phyloP scores from a whole-genome alignment of 2,329 filamentous ascomycete species.

The Fonsecaea nubica region DNA sequence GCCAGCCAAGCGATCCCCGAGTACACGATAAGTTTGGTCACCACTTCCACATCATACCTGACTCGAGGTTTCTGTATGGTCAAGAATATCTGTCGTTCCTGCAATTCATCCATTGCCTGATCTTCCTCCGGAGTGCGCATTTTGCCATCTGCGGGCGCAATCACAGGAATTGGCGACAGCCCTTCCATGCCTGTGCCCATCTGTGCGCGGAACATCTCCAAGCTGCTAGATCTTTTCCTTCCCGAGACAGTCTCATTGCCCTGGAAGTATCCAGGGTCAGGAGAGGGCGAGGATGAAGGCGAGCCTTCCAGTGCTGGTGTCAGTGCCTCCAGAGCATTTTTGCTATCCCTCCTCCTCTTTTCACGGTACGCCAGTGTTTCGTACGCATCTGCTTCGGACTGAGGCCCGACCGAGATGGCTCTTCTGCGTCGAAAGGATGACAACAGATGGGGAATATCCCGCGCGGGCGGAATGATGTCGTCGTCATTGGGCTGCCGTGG shows the following conservation, averaged over 20 bases:
- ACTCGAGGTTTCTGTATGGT: slow-evolving; percentile 84
- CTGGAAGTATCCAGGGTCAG: slow-evolving; percentile 25
- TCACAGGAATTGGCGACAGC: slow-evolving; percentile 20
- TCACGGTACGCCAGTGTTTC: slow-evolving; percentile 93
- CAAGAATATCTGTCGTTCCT: slow-evolving; percentile 82
- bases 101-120: slow-evolving; percentile 45
- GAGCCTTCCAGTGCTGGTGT: slow-evolving; percentile 19
- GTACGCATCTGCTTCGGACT: slow-evolving; percentile 95
- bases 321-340: slow-evolving; percentile 42
- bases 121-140: slow-evolving; percentile 38
- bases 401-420: slow-evolving; percentile 87
- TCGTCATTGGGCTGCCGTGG: slow-evolving; percentile 76
- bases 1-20: slow-evolving; percentile 88
- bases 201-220: slow-evolving; percentile 73
- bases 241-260: not conserved
- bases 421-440: slow-evolving; percentile 78
- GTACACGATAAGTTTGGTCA: slow-evolving; percentile 96
- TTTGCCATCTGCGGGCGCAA: slow-evolving; percentile 7
- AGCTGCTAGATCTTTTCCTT: slow-evolving; percentile 43
- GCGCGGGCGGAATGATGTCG: slow-evolving; percentile 88
- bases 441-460: slow-evolving; percentile 81
- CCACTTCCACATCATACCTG: slow-evolving; percentile 96
- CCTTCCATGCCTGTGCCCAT: slow-evolving; percentile 67
- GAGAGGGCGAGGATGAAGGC: slow-evolving; percentile 14
- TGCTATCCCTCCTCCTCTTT: slow-evolving; percentile 67